These are phyloP conservation scores for Arachnomyces sp. DNA, from an alignment of 2,329 filamentous ascomycete species.

Conservation along the genomic window DNA sequence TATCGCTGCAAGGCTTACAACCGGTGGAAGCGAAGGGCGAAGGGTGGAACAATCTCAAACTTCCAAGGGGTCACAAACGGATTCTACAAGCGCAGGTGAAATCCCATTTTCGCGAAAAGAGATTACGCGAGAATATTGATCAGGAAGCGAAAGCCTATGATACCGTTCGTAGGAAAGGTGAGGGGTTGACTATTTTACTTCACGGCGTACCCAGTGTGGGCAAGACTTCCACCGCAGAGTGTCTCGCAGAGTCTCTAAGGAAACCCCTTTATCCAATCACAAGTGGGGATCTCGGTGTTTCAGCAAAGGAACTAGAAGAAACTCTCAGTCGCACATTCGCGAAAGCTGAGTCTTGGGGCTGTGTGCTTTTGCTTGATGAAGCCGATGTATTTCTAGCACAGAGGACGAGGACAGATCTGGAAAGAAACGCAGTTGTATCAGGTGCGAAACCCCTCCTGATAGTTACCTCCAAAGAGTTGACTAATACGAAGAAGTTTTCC, in stretches of 20 bases:
- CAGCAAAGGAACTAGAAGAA: conserved; percentile 19
- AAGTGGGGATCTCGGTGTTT: conserved; percentile 43
- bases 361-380: conserved; percentile 39
- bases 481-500: too few relatives aligned
- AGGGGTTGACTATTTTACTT: conserved; percentile 20
- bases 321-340: conserved; percentile 21
- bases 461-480: conserved; percentile 13
- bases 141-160: not conserved
- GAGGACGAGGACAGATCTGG: conserved; percentile 25
- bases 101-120: not conserved
- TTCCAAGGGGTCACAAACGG: not conserved
- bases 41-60: conserved; percentile 1
- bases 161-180: conserved; percentile 8
- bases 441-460: conserved; percentile 18
- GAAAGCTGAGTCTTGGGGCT: conserved; percentile 21
- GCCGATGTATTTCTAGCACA: conserved; percentile 37
- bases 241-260: conserved; percentile 13
- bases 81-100: conserved; percentile 3
- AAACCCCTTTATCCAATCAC: conserved; percentile 17
- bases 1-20: conserved; percentile 1
- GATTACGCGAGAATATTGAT: not conserved
- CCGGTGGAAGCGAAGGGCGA: not conserved
- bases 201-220: conserved; percentile 18
- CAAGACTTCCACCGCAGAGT: conserved; percentile 17
- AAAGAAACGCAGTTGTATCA: conserved; percentile 35